Evolutionary conservation across 2,329 filamentous ascomycete genomes (phyloP).

Genomic region (Passalora sequoiae): DNA sequence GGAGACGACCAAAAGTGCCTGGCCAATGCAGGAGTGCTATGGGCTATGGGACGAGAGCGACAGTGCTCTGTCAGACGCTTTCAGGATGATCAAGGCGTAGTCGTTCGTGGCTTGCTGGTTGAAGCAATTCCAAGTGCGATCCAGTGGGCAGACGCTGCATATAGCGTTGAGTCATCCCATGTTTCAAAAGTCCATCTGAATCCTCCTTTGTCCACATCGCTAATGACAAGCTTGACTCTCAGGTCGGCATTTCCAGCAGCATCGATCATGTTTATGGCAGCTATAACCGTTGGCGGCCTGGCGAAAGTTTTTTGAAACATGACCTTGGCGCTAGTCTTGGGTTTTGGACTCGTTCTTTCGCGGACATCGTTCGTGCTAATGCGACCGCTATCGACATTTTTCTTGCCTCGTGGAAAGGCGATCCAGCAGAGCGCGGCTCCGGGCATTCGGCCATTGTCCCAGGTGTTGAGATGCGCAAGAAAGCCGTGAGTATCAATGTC

Average conservation of each 20-base stretch:
- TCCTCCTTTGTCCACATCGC: constrained; percentile 23
- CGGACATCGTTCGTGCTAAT: constrained; percentile 26
- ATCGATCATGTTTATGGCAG: constrained; percentile 30
- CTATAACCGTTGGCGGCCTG: constrained; percentile 24
- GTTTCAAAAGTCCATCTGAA: constrained; percentile 29
- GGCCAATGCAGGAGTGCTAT: too few species aligned
- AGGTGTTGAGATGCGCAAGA: constrained; percentile 30
- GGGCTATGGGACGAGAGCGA: too few species aligned
- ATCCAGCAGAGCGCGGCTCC: constrained; percentile 31
- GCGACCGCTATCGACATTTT: constrained; percentile 24
- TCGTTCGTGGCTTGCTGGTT: background rate
- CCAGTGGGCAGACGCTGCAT: constrained; percentile 28
- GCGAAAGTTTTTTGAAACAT: constrained; percentile 23
- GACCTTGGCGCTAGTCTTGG: constrained; percentile 18
- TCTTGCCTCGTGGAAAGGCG: constrained; percentile 27
- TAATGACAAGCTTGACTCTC: constrained; percentile 21
- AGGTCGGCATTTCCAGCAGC: constrained; percentile 26
- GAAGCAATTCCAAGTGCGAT: constrained; percentile 12
- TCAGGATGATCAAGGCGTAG: too few species aligned
- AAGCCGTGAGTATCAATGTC: constrained; percentile 22
- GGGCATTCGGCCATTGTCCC: constrained; percentile 23
- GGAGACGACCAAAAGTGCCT: too few species aligned
- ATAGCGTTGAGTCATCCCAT: constrained; percentile 20
- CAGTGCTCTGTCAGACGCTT: too few species aligned
- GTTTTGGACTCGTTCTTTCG: constrained; percentile 10